Percentiles rank a stretch among this genome's conserved stretches.
These are phyloP conservation scores for Delitschia confertaspora DNA, from an alignment of 495 filamentous ascomycete genomes.

Conservation along the genomic window DNA sequence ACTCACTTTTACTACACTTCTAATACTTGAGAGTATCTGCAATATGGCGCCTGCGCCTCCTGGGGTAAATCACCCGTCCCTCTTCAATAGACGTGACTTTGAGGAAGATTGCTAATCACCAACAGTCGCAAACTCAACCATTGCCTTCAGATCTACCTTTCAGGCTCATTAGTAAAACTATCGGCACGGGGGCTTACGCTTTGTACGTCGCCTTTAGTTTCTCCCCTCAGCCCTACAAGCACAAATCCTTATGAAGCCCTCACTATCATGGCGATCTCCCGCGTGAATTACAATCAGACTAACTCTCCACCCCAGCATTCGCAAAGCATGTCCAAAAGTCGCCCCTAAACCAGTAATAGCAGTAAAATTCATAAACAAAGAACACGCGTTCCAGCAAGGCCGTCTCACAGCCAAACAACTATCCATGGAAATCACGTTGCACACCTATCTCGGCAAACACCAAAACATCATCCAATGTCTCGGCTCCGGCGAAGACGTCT, in stretches of 20 bases:
- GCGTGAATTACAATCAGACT: slow-evolving; percentile 3
- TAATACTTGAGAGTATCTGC: neutral
- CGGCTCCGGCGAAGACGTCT: slow-evolving; percentile 69
- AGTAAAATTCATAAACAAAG: slow-evolving; percentile 97
- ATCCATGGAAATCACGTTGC: slow-evolving; percentile 76
- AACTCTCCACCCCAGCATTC: slow-evolving; percentile 55
- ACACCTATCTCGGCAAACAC: slow-evolving; percentile 78
- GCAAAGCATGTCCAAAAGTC: slow-evolving; percentile 75
- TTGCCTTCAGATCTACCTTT: slow-evolving; percentile 83
- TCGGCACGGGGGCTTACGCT: slow-evolving; percentile 92
- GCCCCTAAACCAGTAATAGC: slow-evolving; percentile 72
- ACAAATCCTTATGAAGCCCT: no score
- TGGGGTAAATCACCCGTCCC: slow-evolving; percentile 4
- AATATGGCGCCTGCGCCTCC: slow-evolving; percentile 16
- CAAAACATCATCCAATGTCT: slow-evolving; percentile 91
- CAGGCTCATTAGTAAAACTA: slow-evolving; percentile 89
- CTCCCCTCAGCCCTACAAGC: no score
- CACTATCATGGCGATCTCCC: no score
- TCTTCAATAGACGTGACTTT: neutral
- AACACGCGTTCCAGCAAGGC: slow-evolving; percentile 79
- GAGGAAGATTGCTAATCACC: neutral
- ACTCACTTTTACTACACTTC: no score
- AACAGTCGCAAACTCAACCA: slow-evolving; percentile 81
- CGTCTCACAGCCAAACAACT: slow-evolving; percentile 83
- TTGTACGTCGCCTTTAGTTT: slow-evolving; percentile 52